Base-by-base conservation (phyloP, 2,329 filamentous ascomycete genomes). In the Rhytidhysteron rufulum region DNA sequence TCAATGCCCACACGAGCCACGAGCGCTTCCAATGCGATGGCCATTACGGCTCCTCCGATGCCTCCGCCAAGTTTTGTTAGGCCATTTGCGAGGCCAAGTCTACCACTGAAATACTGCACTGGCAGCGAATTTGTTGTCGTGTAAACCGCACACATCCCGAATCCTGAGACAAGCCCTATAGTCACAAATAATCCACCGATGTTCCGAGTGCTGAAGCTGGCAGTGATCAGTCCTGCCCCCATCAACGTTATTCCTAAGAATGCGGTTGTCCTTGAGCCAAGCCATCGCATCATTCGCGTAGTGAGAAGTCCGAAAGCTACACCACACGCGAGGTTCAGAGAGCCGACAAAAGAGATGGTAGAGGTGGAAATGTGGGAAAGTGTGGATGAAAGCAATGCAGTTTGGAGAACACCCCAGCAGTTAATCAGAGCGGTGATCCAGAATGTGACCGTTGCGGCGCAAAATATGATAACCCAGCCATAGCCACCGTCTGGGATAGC, bases 381-480 rank as follows among this genome's bases (percentile, higher is more conserved):
- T 0, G 66, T 65, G 8, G 71, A 60, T 24, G 72, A 60, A 3
- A 80, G 71, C 1, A 83, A 67, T 0, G 72, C 78, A 4, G 69
- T 68, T 57, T 84, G 80, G 34, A 82, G 63, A 0, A 84, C 70
- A 18, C 79, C 80, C 78, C 79, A 83, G 46, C 70, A 71, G 51
- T 79, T 80, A 6, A 69, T 69, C 1, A 71, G 76, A 37, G 78
- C 79, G 35, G 76, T 70, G 37, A 74, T 52, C 50, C 57, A 62
- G 66, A 77, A 82, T 2, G 73, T 69, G 9, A 80, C 51, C 1
- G 77, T 52, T 2, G 72, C 69, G 48, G 74, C 78, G 22, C 66
- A 68, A 3, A 58, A 60, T 18, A 82, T 73, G 6, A 82, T 66
- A 11, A 72, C 64, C 76, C 77, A 80, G 44, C 75, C 77, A 50